A percentile compares a stretch with the other conserved stretches of the same genome.
Evolutionary conservation across 371 early-diverging fungal species (phyloP).

Genomic region (Rhizomucor miehei): DNA sequence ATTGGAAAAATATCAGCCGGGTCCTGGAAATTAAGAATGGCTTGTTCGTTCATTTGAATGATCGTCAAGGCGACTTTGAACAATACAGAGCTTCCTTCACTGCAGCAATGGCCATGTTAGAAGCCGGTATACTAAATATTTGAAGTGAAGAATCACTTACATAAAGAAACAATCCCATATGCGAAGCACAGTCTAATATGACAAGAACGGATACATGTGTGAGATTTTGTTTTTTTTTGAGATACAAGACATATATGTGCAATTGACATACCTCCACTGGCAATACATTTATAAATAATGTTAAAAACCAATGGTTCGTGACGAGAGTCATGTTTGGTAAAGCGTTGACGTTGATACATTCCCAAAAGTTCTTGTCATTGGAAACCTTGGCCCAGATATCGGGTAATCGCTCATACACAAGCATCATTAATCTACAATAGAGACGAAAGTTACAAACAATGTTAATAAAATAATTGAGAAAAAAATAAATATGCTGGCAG

Average conservation of each 20-base stretch:
- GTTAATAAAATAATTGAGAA: too few relatives aligned
- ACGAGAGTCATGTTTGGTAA: constrained; percentile 73
- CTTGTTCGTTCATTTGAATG: constrained; percentile 66
- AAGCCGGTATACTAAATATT: too few relatives aligned
- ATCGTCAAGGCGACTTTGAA: constrained; percentile 77
- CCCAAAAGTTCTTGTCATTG: constrained; percentile 48
- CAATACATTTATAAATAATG: constrained; percentile 74
- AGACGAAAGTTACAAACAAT: too few relatives aligned
- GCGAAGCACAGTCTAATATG: constrained; percentile 59
- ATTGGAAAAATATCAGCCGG: constrained; percentile 64
- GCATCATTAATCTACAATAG: constrained; percentile 43
- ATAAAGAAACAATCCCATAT: constrained; percentile 84
- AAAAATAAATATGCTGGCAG: too few relatives aligned
- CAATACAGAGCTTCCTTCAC: constrained; percentile 77
- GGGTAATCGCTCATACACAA: constrained; percentile 60
- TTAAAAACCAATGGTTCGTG: constrained; percentile 84
- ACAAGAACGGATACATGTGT: too few relatives aligned
- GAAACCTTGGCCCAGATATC: constrained; percentile 54
- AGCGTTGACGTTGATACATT: constrained; percentile 48
- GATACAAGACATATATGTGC: background rate
- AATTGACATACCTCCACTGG: constrained; percentile 61
- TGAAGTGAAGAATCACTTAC: too few relatives aligned
- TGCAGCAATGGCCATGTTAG: constrained; percentile 12
- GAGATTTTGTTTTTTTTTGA: constrained; percentile 17
- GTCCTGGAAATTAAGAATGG: constrained; percentile 59